Conservation (phyloP, 2,329 filamentous ascomycete species). For the Metarhizium robertsii region DNA sequence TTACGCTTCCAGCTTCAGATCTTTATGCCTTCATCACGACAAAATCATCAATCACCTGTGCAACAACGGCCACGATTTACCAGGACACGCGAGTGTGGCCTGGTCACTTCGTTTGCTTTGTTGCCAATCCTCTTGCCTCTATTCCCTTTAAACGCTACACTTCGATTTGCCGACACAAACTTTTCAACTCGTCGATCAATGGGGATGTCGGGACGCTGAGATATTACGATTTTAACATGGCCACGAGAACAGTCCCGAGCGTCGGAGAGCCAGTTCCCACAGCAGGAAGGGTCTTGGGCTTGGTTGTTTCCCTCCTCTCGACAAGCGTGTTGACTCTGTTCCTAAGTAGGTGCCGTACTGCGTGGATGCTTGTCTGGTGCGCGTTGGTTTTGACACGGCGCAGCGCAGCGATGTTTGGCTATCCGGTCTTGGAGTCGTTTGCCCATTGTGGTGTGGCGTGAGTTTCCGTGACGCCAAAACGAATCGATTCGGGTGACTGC, state of each 20-base stretch:
- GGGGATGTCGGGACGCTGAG: not conserved
- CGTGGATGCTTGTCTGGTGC: not conserved
- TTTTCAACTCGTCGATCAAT: not conserved
- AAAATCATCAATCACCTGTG: not conserved
- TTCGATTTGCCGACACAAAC: not conserved
- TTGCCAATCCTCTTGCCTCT: not conserved
- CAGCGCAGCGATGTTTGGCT: conserved; percentile 27
- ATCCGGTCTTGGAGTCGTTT: conserved; percentile 31
- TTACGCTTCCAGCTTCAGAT: too few relatives aligned
- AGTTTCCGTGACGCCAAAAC: conserved; percentile 10
- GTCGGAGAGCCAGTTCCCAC: not conserved
- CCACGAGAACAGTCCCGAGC: not conserved
- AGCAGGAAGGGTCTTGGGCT: conserved; percentile 1
- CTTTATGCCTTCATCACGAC: not conserved
- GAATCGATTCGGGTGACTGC: not conserved
- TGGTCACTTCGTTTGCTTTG: not conserved
- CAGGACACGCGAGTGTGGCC: not conserved
- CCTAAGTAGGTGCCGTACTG: conserved; percentile 20
- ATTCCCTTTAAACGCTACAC: not conserved
- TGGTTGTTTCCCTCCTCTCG: conserved; percentile 19
- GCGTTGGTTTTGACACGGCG: not conserved
- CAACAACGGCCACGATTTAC: not conserved
- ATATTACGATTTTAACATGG: not conserved
- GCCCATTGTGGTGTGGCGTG: conserved; percentile 34
- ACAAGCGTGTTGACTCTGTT: conserved; percentile 26